These are phyloP conservation scores for Exophiala xenobiotica DNA, from an alignment of 2,329 filamentous ascomycete genomes.

Conservation along the genomic window DNA sequence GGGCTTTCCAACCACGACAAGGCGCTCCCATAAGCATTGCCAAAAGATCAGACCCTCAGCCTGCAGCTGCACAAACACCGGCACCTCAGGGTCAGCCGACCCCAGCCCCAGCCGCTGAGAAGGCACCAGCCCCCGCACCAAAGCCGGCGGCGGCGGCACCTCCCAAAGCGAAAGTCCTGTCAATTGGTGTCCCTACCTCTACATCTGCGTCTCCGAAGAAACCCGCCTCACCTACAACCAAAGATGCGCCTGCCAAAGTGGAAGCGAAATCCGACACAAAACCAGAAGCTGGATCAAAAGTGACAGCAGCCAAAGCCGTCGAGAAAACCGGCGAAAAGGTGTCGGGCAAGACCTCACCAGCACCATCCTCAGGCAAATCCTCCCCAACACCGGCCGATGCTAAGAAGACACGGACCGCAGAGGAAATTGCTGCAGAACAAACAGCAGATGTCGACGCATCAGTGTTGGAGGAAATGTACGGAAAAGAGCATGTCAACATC, in stretches of 20 bases:
- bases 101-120: slow-evolving; percentile 35
- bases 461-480: slow-evolving; percentile 88
- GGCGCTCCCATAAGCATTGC: slow-evolving; percentile 47
- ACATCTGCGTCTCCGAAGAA: slow-evolving; percentile 38
- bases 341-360: slow-evolving; percentile 74
- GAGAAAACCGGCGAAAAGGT: slow-evolving; percentile 79
- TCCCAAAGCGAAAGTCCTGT: slow-evolving; percentile 66
- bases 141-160: slow-evolving; percentile 34
- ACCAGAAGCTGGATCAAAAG: slow-evolving; percentile 71
- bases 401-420: slow-evolving; percentile 67
- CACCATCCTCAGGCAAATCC: slow-evolving; percentile 78
- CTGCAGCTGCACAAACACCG: slow-evolving; percentile 45
- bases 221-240: slow-evolving; percentile 54
- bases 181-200: slow-evolving; percentile 59
- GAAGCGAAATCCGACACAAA: slow-evolving; percentile 47
- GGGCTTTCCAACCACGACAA: slow-evolving; percentile 40
- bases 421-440: slow-evolving; percentile 81
- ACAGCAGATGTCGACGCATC: slow-evolving; percentile 76
- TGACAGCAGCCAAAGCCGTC: slow-evolving; percentile 82
- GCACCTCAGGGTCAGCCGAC: slow-evolving; percentile 52
- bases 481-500: slow-evolving; percentile 87
- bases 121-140: slow-evolving; percentile 35
- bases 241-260: slow-evolving; percentile 48
- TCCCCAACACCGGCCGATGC: slow-evolving; percentile 68
- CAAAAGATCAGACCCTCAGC: slow-evolving; percentile 45